These are phyloP conservation scores for Santalum album DNA, from an alignment of 164 flowering plant species.

Conservation along the genomic window DNA sequence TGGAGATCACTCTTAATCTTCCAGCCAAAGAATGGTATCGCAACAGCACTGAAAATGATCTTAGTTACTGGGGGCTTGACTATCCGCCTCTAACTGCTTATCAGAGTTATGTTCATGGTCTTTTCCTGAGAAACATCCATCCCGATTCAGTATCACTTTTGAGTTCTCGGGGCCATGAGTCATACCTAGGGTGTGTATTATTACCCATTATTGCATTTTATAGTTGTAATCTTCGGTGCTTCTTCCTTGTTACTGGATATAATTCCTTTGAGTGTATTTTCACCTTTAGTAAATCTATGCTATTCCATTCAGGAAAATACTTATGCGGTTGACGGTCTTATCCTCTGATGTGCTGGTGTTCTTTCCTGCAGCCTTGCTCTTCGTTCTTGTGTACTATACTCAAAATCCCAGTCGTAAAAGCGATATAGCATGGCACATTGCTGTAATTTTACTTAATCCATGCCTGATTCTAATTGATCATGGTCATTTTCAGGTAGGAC, in stretches of 20 bases:
- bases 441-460: constrained; percentile 67
- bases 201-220: background rate
- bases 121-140: constrained; percentile 41
- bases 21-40: constrained; percentile 64
- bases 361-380: constrained; percentile 71
- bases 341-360: constrained; percentile 69
- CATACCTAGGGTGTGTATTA: constrained; percentile 61
- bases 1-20: constrained; percentile 80
- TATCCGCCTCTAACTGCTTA: constrained; percentile 96
- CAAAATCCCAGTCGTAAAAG: constrained; percentile 17
- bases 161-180: constrained; percentile 74
- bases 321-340: constrained; percentile 92
- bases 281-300: too few species aligned
- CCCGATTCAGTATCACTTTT: constrained; percentile 65
- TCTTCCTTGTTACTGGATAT: background rate
- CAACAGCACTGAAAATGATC: constrained; percentile 62
- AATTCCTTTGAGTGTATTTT: background rate
- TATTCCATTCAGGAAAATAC: constrained; percentile 58
- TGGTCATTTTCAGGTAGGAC: constrained; percentile 95
- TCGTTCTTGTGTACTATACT: constrained; percentile 33
- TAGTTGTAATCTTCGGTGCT: background rate
- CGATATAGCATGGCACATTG: constrained; percentile 62
- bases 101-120: constrained; percentile 78
- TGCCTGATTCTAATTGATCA: constrained; percentile 83
- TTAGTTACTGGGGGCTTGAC: constrained; percentile 89